phyloP scores from a whole-genome alignment of 2,329 filamentous ascomycete genomes.

The Penicillium digitatum region DNA sequence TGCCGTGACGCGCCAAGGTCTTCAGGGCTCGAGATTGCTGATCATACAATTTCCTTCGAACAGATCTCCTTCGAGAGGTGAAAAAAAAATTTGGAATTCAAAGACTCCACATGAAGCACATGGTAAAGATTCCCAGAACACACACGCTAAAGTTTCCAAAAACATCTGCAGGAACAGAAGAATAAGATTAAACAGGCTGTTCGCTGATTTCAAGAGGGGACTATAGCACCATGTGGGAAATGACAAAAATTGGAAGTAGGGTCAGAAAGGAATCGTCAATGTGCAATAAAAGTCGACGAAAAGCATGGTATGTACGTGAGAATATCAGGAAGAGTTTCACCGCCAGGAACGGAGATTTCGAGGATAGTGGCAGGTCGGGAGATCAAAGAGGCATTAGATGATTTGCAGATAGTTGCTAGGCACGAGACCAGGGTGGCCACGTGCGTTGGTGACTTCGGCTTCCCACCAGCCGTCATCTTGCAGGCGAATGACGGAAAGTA shows the following conservation, averaged over 20 bases:
- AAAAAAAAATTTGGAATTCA: constrained; percentile 1
- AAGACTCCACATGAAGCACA: background rate
- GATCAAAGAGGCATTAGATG: constrained; percentile 37
- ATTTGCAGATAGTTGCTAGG: constrained; percentile 65
- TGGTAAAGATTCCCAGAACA: constrained; percentile 5
- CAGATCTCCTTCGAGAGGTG: constrained; percentile 6
- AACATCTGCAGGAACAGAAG: constrained; percentile 7
- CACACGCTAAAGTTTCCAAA: constrained; percentile 16
- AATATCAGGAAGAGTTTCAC: constrained; percentile 14
- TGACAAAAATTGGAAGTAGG: constrained; percentile 4
- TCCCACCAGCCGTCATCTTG: constrained; percentile 99
- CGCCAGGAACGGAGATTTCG: constrained; percentile 20
- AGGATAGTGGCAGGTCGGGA: constrained; percentile 28
- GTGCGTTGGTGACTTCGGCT: constrained; percentile 71
- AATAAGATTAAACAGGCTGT: constrained; percentile 10
- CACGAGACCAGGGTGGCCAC: constrained; percentile 54
- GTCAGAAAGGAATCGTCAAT: constrained; percentile 16
- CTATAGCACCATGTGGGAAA: background rate
- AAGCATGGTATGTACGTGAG: constrained; percentile 22
- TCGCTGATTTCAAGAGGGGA: constrained; percentile 2
- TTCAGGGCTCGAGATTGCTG: constrained; percentile 12
- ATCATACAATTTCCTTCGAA: constrained; percentile 19
- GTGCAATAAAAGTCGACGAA: constrained; percentile 18
- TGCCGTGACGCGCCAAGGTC: constrained; percentile 1
- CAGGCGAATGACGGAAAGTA: constrained; percentile 78